Evolutionary conservation across 805 yeast genomes (phyloP).

Genomic region (Teunomyces lycoperdinae): DNA sequence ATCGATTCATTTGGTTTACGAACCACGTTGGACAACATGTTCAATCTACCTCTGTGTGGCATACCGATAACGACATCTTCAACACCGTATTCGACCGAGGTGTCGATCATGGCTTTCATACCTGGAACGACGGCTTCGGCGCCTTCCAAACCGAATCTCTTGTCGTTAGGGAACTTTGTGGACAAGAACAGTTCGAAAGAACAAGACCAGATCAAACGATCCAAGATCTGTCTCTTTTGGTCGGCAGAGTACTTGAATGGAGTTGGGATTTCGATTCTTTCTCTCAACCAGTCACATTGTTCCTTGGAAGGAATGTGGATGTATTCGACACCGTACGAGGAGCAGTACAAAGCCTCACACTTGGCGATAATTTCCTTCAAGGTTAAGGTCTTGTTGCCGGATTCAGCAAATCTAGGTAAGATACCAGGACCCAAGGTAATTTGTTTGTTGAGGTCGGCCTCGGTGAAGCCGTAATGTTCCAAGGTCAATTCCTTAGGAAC

Average conservation of each 20-base stretch:
- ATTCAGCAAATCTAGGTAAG: slow-evolving; percentile 80
- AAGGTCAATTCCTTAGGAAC: slow-evolving; percentile 84
- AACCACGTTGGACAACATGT: slow-evolving; percentile 96
- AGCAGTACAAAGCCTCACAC: slow-evolving; percentile 85
- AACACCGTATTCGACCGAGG: slow-evolving; percentile 86
- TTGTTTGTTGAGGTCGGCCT: slow-evolving; percentile 75
- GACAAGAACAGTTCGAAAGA: slow-evolving; percentile 90
- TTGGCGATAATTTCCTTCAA: slow-evolving; percentile 73
- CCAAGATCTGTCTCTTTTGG: slow-evolving; percentile 93
- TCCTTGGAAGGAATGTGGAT: slow-evolving; percentile 94
- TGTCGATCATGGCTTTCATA: slow-evolving; percentile 91
- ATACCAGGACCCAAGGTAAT: slow-evolving; percentile 97
- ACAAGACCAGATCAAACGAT: slow-evolving; percentile 94
- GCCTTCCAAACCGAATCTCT: slow-evolving; percentile 98
- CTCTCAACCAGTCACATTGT: slow-evolving; percentile 98
- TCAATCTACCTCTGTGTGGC: slow-evolving; percentile 99
- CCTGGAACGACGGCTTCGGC: slow-evolving; percentile 97
- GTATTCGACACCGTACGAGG: slow-evolving; percentile 89
- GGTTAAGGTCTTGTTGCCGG: slow-evolving; percentile 62
- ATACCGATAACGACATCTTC: slow-evolving; percentile 97
- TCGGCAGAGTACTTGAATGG: slow-evolving; percentile 83
- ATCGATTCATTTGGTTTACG: slow-evolving; percentile 98
- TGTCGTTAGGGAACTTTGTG: slow-evolving; percentile 96
- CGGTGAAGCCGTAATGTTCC: slow-evolving; percentile 89
- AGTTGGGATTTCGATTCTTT: slow-evolving; percentile 86